Evolutionary conservation across 306 rosid species (phyloP).

Genomic region (Astragalus glycyphyllos): DNA sequence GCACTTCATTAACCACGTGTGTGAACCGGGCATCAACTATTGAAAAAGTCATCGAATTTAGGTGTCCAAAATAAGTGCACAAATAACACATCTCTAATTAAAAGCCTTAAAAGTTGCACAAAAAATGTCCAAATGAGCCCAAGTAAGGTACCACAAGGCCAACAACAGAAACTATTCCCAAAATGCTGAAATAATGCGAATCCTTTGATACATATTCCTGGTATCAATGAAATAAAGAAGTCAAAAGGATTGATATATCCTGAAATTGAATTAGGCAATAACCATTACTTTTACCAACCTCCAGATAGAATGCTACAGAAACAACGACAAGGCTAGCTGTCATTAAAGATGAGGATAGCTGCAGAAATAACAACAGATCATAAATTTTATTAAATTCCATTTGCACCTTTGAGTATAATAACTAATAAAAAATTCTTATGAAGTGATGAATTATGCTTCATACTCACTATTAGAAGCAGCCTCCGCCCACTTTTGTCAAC

Average conservation of each 20-base stretch:
- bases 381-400: conserved; percentile 27
- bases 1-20: no score
- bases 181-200: conserved; percentile 50
- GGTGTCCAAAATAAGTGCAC: no score
- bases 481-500: conserved; percentile 83
- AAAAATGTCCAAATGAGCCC: conserved; percentile 11
- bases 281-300: conserved; percentile 54
- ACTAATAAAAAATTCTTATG: background rate
- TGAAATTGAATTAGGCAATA: conserved; percentile 34
- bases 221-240: conserved; percentile 36
- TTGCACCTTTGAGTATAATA: conserved; percentile 1
- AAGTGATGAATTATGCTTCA: conserved; percentile 18
- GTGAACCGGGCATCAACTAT: no score
- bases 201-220: conserved; percentile 54
- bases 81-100: no score
- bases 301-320: conserved; percentile 65
- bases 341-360: conserved; percentile 76
- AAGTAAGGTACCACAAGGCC: conserved; percentile 75
- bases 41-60: no score
- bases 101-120: background rate
- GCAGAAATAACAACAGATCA: conserved; percentile 40
- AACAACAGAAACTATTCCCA: conserved; percentile 63
- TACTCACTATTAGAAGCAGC: conserved; percentile 70
- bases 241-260: conserved; percentile 33
- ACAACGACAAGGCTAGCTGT: conserved; percentile 74